Conservation (phyloP, 2,329 filamentous ascomycete species). For the Trichoderma simmonsii region DNA sequence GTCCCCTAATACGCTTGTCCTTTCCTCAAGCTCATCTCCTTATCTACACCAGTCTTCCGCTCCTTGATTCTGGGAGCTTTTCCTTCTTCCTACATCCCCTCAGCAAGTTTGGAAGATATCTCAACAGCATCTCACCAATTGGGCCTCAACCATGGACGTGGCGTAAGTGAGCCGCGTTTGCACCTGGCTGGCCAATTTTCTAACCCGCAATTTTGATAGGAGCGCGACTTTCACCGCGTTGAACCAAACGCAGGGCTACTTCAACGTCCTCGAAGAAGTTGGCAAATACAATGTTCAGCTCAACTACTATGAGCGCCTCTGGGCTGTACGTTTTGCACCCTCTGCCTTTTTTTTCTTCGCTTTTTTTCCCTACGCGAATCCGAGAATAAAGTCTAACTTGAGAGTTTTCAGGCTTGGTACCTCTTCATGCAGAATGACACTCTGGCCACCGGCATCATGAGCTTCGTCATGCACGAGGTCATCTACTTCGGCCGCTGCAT, state of each 20-base stretch:
- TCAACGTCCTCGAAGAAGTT: conserved; percentile 60
- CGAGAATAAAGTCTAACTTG: background rate
- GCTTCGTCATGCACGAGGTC: conserved; percentile 88
- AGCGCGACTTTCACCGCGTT: conserved; percentile 51
- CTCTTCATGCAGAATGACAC: conserved; percentile 97
- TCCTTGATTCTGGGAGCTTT: background rate
- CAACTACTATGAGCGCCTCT: conserved; percentile 82
- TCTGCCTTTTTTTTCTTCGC: background rate
- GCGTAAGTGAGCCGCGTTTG: conserved; percentile 27
- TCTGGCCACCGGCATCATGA: conserved; percentile 95
- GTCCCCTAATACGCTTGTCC: conserved; percentile 16
- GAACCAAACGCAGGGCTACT: conserved; percentile 50
- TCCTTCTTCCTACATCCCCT: background rate
- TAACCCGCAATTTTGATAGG: conserved; percentile 32
- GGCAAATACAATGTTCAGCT: conserved; percentile 78
- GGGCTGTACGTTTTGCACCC: conserved; percentile 61
- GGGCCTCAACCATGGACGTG: conserved; percentile 33
- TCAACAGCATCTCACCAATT: background rate
- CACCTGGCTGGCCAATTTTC: conserved; percentile 9
- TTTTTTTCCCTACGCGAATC: background rate
- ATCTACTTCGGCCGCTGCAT: conserved; percentile 91
- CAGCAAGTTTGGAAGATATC: background rate
- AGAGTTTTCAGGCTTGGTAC: conserved; percentile 69
- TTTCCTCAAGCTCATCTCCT: conserved; percentile 12
- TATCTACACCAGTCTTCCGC: conserved; percentile 16